Percentiles rank a stretch among this genome's conserved stretches.
Conservation (phyloP, 179 eudicot genomes). For the Actinidia polygama region DNA sequence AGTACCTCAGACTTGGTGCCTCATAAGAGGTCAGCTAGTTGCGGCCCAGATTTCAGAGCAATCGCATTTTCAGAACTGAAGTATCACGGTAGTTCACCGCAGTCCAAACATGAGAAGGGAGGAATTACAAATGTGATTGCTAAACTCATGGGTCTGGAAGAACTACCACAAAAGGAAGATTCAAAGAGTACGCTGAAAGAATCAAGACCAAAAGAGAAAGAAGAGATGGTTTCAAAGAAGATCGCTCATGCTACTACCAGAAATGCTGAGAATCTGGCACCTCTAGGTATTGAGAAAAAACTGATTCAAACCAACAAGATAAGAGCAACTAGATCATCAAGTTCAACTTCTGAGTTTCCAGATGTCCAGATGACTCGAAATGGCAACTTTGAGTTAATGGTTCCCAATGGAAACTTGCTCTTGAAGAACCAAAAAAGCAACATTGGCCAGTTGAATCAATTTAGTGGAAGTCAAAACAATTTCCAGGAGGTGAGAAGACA, state of each 20-base stretch:
- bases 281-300: not conserved
- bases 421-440: constrained; percentile 34
- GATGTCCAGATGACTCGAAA: constrained; percentile 16
- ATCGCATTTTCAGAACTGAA: constrained; percentile 21
- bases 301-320: constrained; percentile 23
- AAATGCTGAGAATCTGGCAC: constrained; percentile 21
- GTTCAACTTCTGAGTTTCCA: not conserved
- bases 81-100: constrained; percentile 33
- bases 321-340: not conserved
- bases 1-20: constrained; percentile 14
- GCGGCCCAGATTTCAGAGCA: constrained; percentile 33
- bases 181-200: constrained; percentile 29
- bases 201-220: constrained; percentile 36
- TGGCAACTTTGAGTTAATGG: not conserved
- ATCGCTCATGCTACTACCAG: constrained; percentile 22
- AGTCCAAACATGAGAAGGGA: constrained; percentile 39
- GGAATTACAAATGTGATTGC: constrained; percentile 82
- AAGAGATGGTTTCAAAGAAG: constrained; percentile 27
- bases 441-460: constrained; percentile 24
- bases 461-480: constrained; percentile 18
- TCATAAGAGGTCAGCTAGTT: constrained; percentile 46
- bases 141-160: constrained; percentile 95
- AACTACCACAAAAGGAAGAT: constrained; percentile 47
- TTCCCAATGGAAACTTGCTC: constrained; percentile 25
- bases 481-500: constrained; percentile 23